Base-by-base conservation (phyloP, 129 eudicot species). In the Tanacetum coccineum region DNA sequence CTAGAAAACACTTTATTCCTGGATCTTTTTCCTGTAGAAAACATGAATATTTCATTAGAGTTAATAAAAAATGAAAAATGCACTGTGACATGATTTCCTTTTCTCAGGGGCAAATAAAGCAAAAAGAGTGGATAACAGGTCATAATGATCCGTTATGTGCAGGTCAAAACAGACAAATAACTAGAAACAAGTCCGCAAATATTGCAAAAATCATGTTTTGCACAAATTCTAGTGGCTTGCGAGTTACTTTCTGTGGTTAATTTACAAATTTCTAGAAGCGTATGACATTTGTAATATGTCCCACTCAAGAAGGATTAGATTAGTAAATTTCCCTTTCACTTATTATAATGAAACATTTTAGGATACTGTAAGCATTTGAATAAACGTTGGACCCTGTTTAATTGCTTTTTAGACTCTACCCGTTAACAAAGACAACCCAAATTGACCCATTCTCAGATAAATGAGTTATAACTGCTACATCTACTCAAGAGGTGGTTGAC, bases 1-100 rank as follows among this genome's bases (percentile, higher is more conserved):
- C 81, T 19, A 93, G 88, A 68, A 76, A 93, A 78, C 99, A 88
- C 78, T 88, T 86, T 49, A 89, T 81, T 21, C 71, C 76, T 25
- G 95, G 59, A 66, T 93, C 79, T 59, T 82, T 86, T 69, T 86
- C 95, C 99, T 91, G 80, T 73, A 20, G 22, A 81, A 36, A 21
- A 63, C 26, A 6, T 28, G 0, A 26, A 57, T 68, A 49, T 52
- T 68, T 52, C 12, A 59, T 56, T 15, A 68, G 18, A 25, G 6
- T 25, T 76, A 44, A 7, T 1, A 40, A 45, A 13, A 19, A 18
- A 9, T 2, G 3, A 26, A 56, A 22, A 25, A 6, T 4, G 32
- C 4, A 15, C 15, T 13, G 1, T 11, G 2, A 48, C 19, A 58
- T 5, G 26, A 17, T 11, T 52, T 52, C 20, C 58, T 48, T 13